Conservation (phyloP, 805 yeast species). For the Spathaspora girioi region DNA sequence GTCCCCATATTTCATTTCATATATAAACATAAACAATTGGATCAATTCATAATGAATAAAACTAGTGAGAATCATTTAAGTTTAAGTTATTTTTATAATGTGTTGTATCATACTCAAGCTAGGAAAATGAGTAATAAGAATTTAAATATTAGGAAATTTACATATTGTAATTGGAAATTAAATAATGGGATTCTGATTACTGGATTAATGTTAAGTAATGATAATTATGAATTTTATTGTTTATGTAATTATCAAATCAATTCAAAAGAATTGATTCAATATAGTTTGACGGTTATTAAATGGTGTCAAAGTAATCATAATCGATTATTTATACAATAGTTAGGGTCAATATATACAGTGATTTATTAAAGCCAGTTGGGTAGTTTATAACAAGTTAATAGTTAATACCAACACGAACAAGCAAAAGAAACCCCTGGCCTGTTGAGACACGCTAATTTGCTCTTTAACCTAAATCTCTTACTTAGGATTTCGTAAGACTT, state of each 20-base stretch:
- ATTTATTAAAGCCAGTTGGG: too few relatives aligned
- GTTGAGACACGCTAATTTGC: too few relatives aligned
- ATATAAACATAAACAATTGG: conserved; percentile 64
- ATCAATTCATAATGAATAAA: conserved; percentile 59
- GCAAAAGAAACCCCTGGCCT: too few relatives aligned
- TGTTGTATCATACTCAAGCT: conserved; percentile 24
- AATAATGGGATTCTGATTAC: conserved; percentile 15
- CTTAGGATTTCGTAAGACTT: too few relatives aligned
- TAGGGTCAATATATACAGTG: not conserved
- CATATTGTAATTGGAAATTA: conserved; percentile 42
- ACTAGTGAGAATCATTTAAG: conserved; percentile 25
- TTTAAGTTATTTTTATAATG: conserved; percentile 33
- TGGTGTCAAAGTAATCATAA: conserved; percentile 78
- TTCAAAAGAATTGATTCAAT: conserved; percentile 53
- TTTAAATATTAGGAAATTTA: conserved; percentile 32
- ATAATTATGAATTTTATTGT: conserved; percentile 34
- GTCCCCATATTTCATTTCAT: conserved; percentile 69
- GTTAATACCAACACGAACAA: too few relatives aligned
- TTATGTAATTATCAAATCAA: conserved; percentile 44
- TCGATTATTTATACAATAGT: conserved; percentile 48
- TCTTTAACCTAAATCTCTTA: too few relatives aligned
- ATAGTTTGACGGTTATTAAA: conserved; percentile 60
- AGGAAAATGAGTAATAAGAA: conserved; percentile 15
- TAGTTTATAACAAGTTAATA: too few relatives aligned
- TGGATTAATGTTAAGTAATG: conserved; percentile 37